phyloP scores from a whole-genome alignment of 805 yeast genomes.

The Maudiozyma bulderi region DNA sequence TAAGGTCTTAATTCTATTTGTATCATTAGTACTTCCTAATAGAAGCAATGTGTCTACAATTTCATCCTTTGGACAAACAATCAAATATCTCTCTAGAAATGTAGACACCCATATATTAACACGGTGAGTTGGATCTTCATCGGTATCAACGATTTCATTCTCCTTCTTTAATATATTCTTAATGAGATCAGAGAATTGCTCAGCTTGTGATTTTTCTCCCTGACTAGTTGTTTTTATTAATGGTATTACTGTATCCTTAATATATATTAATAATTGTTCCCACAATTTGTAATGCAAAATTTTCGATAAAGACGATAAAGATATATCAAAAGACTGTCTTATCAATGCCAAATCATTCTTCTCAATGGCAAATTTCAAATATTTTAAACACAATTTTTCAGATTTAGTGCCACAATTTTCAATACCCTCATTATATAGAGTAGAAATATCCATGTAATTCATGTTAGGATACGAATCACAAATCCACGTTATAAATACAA shows the following conservation, averaged over 20 bases:
- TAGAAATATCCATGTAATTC: slow-evolving; percentile 34
- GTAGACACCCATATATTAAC: slow-evolving; percentile 19
- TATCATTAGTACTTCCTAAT: slow-evolving; percentile 15
- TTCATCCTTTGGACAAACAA: slow-evolving; percentile 13
- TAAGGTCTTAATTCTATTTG: slow-evolving; percentile 4
- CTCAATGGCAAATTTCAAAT: slow-evolving; percentile 38
- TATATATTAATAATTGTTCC: slow-evolving; percentile 16
- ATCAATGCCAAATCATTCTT: slow-evolving; percentile 28
- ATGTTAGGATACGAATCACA: slow-evolving; percentile 40
- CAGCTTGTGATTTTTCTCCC: slow-evolving; percentile 7
- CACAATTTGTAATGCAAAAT: slow-evolving; percentile 19
- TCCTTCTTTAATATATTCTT: slow-evolving; percentile 5
- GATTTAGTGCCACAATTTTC: slow-evolving; percentile 19
- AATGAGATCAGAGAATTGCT: slow-evolving; percentile 8
- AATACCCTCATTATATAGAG: slow-evolving; percentile 41
- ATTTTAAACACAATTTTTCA: slow-evolving; percentile 45
- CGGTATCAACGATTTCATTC: not conserved
- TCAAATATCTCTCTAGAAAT: slow-evolving; percentile 16
- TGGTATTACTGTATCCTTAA: slow-evolving; percentile 12
- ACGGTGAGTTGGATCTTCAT: not conserved
- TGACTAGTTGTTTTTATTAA: slow-evolving; percentile 6
- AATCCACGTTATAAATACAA: slow-evolving; percentile 33
- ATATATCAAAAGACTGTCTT: slow-evolving; percentile 21
- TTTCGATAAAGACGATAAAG: slow-evolving; percentile 8
- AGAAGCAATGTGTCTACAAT: slow-evolving; percentile 5